Percentiles rank a stretch among this genome's conserved stretches.
phyloP scores from a whole-genome alignment of 2,329 filamentous ascomycete species.

The Clonostachys sp. region DNA sequence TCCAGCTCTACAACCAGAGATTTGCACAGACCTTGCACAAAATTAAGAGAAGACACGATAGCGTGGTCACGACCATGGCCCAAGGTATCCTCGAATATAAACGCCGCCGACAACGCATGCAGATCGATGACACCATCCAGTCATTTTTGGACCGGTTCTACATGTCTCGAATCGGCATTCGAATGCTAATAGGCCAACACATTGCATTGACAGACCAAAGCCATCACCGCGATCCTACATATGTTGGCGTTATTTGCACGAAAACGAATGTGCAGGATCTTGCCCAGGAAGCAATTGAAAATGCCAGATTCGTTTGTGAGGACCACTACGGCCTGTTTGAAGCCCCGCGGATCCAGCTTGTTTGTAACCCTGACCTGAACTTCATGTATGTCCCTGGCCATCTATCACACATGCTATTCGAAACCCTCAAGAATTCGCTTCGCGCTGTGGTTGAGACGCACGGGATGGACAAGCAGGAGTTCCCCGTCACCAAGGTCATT shows the following conservation, averaged over 20 bases:
- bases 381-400: constrained; percentile 99
- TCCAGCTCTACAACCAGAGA: constrained; percentile 88
- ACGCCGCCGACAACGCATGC: constrained; percentile 90
- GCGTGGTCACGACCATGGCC: constrained; percentile 95
- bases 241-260: constrained; percentile 98
- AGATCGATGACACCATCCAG: constrained; percentile 96
- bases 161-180: constrained; percentile 98
- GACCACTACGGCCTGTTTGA: constrained; percentile 98
- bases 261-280: constrained; percentile 96
- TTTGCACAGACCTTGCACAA: constrained; percentile 86
- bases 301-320: constrained; percentile 97
- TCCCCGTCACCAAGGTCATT: constrained; percentile 95
- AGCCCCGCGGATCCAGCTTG: constrained; percentile 91
- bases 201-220: constrained; percentile 94
- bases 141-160: constrained; percentile 98
- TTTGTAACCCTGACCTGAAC: constrained; percentile 89
- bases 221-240: constrained; percentile 82
- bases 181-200: constrained; percentile 98
- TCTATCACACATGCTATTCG: constrained; percentile 98
- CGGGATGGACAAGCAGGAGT: constrained; percentile 91
- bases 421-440: constrained; percentile 97
- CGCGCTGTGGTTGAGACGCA: constrained; percentile 95
- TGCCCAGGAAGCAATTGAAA: constrained; percentile 95
- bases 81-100: constrained; percentile 99
- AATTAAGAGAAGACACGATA: constrained; percentile 94